These are phyloP conservation scores for Cladochytrium tenue DNA, from an alignment of 371 early-diverging fungal genomes.

Conservation along the genomic window DNA sequence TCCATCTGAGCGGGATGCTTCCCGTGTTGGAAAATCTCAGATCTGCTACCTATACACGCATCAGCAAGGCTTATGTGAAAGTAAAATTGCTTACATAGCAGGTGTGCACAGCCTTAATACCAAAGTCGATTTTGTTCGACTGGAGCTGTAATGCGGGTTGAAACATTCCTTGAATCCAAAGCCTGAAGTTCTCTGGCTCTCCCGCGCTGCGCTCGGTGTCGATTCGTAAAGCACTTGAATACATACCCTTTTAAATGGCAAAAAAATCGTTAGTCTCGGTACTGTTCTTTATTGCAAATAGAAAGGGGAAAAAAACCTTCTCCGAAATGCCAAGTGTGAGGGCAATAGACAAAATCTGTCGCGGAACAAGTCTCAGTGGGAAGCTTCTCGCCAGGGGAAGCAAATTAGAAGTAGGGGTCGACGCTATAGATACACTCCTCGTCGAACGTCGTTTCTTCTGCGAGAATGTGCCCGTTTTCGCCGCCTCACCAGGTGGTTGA, in stretches of 20 bases:
- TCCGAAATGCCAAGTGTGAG: conserved; percentile 40
- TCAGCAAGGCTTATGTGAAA: background rate
- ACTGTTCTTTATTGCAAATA: no score
- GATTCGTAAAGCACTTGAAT: conserved; percentile 24
- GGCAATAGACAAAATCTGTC: conserved; percentile 16
- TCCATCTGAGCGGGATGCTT: conserved; percentile 40
- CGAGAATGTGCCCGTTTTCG: no score
- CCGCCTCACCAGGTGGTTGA: no score
- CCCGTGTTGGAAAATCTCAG: conserved; percentile 50
- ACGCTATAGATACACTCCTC: background rate
- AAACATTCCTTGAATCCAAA: conserved; percentile 39
- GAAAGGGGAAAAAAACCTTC: conserved; percentile 33
- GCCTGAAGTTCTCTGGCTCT: conserved; percentile 27
- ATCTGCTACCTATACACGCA: conserved; percentile 23
- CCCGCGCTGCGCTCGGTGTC: conserved; percentile 37
- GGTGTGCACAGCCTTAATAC: conserved; percentile 44
- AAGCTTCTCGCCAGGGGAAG: conserved; percentile 17
- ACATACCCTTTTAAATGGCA: conserved; percentile 30
- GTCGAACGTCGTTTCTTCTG: no score
- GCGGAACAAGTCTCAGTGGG: conserved; percentile 29
- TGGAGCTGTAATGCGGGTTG: conserved; percentile 45
- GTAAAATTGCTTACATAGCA: conserved; percentile 36
- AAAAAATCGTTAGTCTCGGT: background rate
- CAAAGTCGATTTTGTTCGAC: conserved; percentile 52
- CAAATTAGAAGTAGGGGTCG: background rate